Conservation (phyloP, 2,329 filamentous ascomycete species). For the Paecilomyces formosus region DNA sequence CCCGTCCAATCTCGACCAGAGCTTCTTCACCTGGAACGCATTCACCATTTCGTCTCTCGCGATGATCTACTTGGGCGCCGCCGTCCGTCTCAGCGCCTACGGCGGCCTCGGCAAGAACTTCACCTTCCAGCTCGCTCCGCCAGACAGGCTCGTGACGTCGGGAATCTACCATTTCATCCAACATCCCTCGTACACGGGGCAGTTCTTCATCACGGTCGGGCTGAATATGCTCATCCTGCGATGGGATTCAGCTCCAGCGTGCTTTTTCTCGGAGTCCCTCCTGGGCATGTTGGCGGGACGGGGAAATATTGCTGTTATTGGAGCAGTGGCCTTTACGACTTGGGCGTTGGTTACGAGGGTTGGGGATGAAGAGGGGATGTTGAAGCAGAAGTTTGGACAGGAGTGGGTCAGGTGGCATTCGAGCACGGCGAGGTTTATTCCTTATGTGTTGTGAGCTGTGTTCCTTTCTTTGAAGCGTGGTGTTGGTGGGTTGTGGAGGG, state of each 20-base stretch:
- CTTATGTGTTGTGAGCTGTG: slow-evolving; percentile 10
- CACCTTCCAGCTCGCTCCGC: slow-evolving; percentile 45
- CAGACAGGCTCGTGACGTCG: slow-evolving; percentile 38
- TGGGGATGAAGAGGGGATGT: slow-evolving; percentile 45
- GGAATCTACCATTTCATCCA: slow-evolving; percentile 46
- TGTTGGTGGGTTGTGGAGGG: not conserved
- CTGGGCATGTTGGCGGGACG: slow-evolving; percentile 7
- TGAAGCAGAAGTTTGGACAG: slow-evolving; percentile 39
- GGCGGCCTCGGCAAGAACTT: slow-evolving; percentile 44
- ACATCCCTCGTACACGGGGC: slow-evolving; percentile 47
- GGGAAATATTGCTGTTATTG: slow-evolving; percentile 3
- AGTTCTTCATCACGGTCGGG: slow-evolving; percentile 23
- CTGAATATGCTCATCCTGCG: slow-evolving; percentile 23
- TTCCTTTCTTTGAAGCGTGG: not conserved
- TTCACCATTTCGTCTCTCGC: slow-evolving; percentile 9
- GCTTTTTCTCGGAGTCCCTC: slow-evolving; percentile 21
- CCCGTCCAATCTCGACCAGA: slow-evolving; percentile 6
- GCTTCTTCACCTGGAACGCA: slow-evolving; percentile 18
- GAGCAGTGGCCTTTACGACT: slow-evolving; percentile 1
- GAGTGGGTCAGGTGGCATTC: slow-evolving; percentile 45
- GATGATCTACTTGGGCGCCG: slow-evolving; percentile 13
- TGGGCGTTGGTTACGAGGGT: slow-evolving; percentile 30
- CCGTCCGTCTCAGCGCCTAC: slow-evolving; percentile 34
- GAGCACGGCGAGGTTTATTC: slow-evolving; percentile 44
- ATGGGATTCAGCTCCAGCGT: slow-evolving; percentile 32